Percentiles rank a stretch among this genome's conserved stretches.
Conservation (phyloP, 148 eudicot genomes). For the Cornus suecica region DNA sequence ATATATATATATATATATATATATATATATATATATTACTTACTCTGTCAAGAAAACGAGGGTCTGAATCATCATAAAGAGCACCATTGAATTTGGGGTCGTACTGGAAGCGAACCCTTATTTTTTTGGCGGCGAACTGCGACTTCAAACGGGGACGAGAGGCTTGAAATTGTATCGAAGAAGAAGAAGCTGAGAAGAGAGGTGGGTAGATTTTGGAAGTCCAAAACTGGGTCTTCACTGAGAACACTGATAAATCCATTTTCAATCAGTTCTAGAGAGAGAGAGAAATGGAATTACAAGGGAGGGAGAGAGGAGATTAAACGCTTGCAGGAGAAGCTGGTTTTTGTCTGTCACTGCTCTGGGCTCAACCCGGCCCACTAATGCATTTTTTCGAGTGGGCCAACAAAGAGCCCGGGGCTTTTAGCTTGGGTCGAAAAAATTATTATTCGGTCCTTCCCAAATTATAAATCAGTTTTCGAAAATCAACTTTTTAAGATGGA, state of each 20-base stretch:
- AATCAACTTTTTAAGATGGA: too few relatives aligned
- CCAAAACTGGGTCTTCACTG: constrained; percentile 23
- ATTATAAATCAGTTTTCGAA: too few relatives aligned
- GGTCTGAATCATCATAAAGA: constrained; percentile 67
- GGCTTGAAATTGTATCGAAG: constrained; percentile 13
- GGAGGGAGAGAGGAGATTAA: neutral
- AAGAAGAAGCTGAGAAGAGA: constrained; percentile 12
- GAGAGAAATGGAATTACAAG: constrained; percentile 1
- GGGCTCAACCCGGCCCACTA: too few relatives aligned
- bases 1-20: neutral
- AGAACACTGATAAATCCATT: constrained; percentile 21
- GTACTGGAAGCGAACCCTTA: constrained; percentile 50
- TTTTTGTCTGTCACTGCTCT: too few relatives aligned
- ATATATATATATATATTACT: neutral
- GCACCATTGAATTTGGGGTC: constrained; percentile 69
- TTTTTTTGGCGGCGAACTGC: constrained; percentile 16
- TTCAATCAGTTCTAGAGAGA: neutral
- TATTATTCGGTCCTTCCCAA: too few relatives aligned
- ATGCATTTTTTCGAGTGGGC: too few relatives aligned
- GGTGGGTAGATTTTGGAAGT: constrained; percentile 13
- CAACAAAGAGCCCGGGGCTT: too few relatives aligned
- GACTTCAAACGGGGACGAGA: constrained; percentile 20
- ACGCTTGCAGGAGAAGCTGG: too few relatives aligned
- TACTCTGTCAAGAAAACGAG: constrained; percentile 80
- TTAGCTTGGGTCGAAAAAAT: too few relatives aligned